These are phyloP conservation scores for Mycothermus thermophilus DNA, from an alignment of 495 filamentous ascomycete genomes.

Conservation along the genomic window DNA sequence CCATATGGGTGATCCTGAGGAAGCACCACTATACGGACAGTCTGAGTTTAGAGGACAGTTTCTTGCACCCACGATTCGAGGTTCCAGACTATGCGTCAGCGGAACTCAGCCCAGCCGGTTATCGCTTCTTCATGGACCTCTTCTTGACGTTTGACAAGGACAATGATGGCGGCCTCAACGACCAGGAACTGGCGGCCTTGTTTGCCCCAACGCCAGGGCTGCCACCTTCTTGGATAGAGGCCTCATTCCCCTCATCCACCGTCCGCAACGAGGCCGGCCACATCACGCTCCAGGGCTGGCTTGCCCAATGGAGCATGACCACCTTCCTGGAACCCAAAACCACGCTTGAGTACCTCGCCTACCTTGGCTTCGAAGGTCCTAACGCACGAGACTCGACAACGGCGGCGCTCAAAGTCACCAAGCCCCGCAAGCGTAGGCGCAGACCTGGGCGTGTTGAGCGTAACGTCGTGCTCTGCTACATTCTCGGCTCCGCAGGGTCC, in stretches of 20 bases:
- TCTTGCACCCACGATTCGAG: constrained; percentile 88
- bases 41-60: constrained; percentile 73
- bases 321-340: constrained; percentile 92
- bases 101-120: constrained; percentile 86
- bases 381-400: constrained; percentile 55
- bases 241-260: constrained; percentile 79
- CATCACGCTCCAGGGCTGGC: constrained; percentile 93
- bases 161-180: constrained; percentile 87
- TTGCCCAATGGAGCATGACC: constrained; percentile 99
- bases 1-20: constrained; percentile 91
- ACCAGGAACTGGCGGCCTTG: constrained; percentile 65
- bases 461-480: constrained; percentile 91
- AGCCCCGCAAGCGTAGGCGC: constrained; percentile 68
- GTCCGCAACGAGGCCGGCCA: constrained; percentile 90
- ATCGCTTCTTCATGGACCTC: constrained; percentile 93
- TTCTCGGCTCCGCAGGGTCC: constrained; percentile 68
- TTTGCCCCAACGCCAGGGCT: constrained; percentile 91
- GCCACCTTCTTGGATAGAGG: constrained; percentile 72
- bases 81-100: constrained; percentile 83
- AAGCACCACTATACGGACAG: constrained; percentile 95
- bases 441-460: constrained; percentile 75
- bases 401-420: constrained; percentile 79
- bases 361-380: constrained; percentile 70
- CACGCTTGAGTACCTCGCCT: constrained; percentile 87
- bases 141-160: constrained; percentile 94